Percentiles rank a stretch among this genome's conserved stretches.
Conservation (phyloP, 805 yeast genomes). For the Zygoascus bituminiphila region DNA sequence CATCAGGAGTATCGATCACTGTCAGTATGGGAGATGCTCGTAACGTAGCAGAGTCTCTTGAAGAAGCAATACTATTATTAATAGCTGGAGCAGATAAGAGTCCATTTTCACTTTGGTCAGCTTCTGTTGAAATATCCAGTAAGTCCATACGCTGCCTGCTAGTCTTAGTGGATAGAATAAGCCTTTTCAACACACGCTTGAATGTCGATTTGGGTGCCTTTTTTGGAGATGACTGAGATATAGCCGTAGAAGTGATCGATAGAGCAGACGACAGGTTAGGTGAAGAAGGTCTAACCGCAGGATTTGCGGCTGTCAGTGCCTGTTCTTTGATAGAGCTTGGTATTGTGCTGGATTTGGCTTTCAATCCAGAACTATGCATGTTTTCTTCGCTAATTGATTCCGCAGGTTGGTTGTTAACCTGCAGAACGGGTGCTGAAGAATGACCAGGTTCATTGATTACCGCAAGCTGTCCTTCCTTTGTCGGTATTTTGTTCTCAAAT, state of each 20-base stretch:
- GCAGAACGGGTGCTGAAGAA: neutral
- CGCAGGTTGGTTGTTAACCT: neutral
- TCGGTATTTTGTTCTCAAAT: neutral
- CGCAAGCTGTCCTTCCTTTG: neutral
- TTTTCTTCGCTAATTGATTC: neutral
- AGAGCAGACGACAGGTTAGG: neutral
- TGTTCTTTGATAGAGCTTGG: neutral
- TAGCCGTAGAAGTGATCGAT: neutral
- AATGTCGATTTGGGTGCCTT: neutral
- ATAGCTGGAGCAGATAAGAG: neutral
- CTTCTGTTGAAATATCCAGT: neutral
- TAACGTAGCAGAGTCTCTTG: neutral
- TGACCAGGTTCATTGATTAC: neutral
- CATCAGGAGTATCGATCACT: neutral
- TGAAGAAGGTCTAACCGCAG: neutral
- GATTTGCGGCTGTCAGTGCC: neutral
- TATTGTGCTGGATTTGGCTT: neutral
- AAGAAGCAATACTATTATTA: neutral
- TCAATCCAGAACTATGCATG: neutral
- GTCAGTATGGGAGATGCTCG: neutral
- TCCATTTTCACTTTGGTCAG: neutral
- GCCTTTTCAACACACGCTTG: neutral
- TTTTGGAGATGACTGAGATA: neutral
- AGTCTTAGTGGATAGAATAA: neutral
- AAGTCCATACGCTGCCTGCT: neutral